Conservation (phyloP, 257 asterid species). For the Nicotiana undulata region DNA sequence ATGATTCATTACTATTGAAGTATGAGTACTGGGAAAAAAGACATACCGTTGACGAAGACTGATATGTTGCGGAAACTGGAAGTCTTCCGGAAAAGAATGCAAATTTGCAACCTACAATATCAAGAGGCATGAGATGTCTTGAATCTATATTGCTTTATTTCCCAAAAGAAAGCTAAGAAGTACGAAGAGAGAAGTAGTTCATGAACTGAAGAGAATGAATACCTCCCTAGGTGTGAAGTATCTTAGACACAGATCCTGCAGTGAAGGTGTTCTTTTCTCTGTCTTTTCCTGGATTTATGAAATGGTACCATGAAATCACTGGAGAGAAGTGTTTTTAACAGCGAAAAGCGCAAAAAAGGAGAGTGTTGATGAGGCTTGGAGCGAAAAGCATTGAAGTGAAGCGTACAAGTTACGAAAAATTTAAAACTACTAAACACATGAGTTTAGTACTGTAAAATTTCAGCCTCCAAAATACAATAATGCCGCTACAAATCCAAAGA, state of each 20-base stretch:
- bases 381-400: not conserved
- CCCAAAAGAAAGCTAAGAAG: not conserved
- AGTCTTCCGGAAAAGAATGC: constrained; percentile 75
- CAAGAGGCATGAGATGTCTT: not conserved
- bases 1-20: not conserved
- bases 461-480: not conserved
- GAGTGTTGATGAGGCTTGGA: not conserved
- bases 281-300: constrained; percentile 40
- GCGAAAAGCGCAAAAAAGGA: not conserved
- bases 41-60: constrained; percentile 85
- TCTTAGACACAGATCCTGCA: constrained; percentile 60
- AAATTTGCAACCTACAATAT: constrained; percentile 68
- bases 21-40: not conserved
- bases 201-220: constrained; percentile 16
- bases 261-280: constrained; percentile 28
- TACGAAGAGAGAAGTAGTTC: not conserved
- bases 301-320: not conserved
- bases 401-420: not conserved
- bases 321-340: not conserved
- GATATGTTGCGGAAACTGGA: constrained; percentile 63
- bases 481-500: not conserved
- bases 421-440: not conserved
- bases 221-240: constrained; percentile 98
- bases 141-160: not conserved
- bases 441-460: not conserved